Conservation (phyloP, 2,329 filamentous ascomycete genomes). For the Microsporum ferrugineum region DNA sequence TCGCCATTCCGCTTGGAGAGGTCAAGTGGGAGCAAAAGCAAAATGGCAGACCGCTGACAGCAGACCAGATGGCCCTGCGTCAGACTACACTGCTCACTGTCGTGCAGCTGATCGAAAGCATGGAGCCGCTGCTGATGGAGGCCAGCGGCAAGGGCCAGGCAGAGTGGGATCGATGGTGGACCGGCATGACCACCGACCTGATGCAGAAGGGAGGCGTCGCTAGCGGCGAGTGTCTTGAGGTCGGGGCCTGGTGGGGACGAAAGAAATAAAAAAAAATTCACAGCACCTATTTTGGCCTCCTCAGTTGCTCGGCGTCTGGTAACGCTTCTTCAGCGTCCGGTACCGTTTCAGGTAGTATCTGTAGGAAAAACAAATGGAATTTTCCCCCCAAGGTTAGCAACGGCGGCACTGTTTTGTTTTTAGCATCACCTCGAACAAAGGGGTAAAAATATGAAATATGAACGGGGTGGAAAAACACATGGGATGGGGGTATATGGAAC, state of each 20-base stretch:
- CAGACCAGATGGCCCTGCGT: slow-evolving; percentile 61
- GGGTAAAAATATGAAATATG: neutral
- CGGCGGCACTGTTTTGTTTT: neutral
- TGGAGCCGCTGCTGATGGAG: slow-evolving; percentile 73
- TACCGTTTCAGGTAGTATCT: slow-evolving; percentile 92
- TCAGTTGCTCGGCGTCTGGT: slow-evolving; percentile 40
- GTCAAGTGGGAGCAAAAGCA: slow-evolving; percentile 73
- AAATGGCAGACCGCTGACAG: slow-evolving; percentile 45
- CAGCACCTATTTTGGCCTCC: neutral
- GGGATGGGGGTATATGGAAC: neutral
- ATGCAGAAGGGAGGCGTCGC: slow-evolving; percentile 66
- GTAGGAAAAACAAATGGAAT: slow-evolving; percentile 8
- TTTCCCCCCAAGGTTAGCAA: neutral
- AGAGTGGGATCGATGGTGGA: slow-evolving; percentile 85
- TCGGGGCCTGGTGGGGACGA: slow-evolving; percentile 54
- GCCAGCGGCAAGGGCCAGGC: slow-evolving; percentile 77
- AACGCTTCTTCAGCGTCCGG: slow-evolving; percentile 70
- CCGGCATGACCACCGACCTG: slow-evolving; percentile 74
- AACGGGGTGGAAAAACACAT: neutral
- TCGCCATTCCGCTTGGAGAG: slow-evolving; percentile 79
- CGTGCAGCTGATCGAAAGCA: slow-evolving; percentile 69
- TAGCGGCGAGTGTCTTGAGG: slow-evolving; percentile 71
- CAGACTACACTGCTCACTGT: slow-evolving; percentile 71
- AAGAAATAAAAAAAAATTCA: slow-evolving; percentile 33
- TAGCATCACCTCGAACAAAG: neutral